Evolutionary conservation across 1,284 basidiomycete genomes (phyloP).

Genomic region (Tilletiopsis washingtonensis): DNA sequence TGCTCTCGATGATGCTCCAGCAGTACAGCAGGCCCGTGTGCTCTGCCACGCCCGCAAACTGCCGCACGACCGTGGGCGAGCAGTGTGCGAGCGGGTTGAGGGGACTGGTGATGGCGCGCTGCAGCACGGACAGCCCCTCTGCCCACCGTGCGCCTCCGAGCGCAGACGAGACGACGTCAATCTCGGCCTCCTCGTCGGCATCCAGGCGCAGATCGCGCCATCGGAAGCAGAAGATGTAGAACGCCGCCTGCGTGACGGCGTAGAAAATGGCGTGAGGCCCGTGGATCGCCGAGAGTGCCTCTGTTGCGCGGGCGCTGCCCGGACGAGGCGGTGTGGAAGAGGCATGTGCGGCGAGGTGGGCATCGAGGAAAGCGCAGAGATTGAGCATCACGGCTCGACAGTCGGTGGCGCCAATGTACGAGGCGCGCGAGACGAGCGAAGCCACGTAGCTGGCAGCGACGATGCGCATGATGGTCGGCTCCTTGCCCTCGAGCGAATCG

Average conservation of each 20-base stretch:
- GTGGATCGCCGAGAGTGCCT: slow-evolving; percentile 13
- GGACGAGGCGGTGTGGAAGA: no score
- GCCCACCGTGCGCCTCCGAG: slow-evolving; percentile 59
- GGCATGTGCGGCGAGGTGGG: slow-evolving; percentile 53
- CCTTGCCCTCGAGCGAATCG: neutral
- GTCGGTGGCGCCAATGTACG: slow-evolving; percentile 69
- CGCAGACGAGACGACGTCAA: slow-evolving; percentile 10
- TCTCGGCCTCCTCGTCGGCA: slow-evolving; percentile 16
- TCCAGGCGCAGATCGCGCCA: slow-evolving; percentile 67
- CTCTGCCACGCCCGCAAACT: slow-evolving; percentile 90
- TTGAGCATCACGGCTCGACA: slow-evolving; percentile 71
- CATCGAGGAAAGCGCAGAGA: slow-evolving; percentile 72
- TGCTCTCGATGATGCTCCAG: slow-evolving; percentile 83
- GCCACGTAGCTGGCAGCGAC: slow-evolving; percentile 52
- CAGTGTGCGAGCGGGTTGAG: slow-evolving; percentile 71
- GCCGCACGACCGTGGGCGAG: slow-evolving; percentile 78
- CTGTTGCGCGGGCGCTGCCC: slow-evolving; percentile 24
- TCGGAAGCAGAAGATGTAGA: slow-evolving; percentile 96
- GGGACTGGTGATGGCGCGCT: slow-evolving; percentile 70
- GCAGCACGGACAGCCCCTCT: slow-evolving; percentile 67
- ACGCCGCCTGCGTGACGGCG: slow-evolving; percentile 83
- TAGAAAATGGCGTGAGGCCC: slow-evolving; percentile 61
- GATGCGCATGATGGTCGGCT: slow-evolving; percentile 36
- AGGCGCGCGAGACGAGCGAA: slow-evolving; percentile 82
- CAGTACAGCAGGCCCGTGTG: slow-evolving; percentile 89